phyloP scores from a whole-genome alignment of 441 rosid genomes.

The Euphorbia schlechtendalii region DNA sequence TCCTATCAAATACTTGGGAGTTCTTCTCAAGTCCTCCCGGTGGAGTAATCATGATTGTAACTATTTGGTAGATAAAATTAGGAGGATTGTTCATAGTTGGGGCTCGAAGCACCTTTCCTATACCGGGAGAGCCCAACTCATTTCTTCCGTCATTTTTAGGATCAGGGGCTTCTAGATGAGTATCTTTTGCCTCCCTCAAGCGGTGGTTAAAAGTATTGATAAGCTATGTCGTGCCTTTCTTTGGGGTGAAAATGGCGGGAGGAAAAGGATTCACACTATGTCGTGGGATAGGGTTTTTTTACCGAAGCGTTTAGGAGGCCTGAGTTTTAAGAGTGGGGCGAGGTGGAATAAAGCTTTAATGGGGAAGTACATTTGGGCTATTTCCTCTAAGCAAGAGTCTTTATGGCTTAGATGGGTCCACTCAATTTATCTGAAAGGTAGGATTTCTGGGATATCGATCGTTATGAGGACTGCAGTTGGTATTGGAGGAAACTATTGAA shows the following conservation, averaged over 20 bases:
- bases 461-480: background rate
- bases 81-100: background rate
- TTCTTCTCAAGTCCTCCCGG: background rate
- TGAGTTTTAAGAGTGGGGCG: no score
- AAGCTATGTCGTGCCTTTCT: background rate
- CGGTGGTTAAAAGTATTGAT: background rate
- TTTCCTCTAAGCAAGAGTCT: background rate
- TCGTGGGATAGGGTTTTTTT: background rate
- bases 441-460: background rate
- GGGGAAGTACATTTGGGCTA: background rate
- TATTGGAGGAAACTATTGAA: background rate
- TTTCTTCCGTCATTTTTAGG: background rate
- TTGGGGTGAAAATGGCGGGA: background rate
- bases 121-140: background rate
- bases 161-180: background rate
- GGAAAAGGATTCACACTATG: background rate
- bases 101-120: background rate
- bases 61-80: background rate
- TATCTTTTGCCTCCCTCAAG: background rate
- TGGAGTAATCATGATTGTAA: no score
- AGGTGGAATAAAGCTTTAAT: no score
- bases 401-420: background rate
- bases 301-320: background rate
- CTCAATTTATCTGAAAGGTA: background rate
- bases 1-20: background rate